Conservation (phyloP, 371 early-diverging fungal species). For the Smittium mucronatum region DNA sequence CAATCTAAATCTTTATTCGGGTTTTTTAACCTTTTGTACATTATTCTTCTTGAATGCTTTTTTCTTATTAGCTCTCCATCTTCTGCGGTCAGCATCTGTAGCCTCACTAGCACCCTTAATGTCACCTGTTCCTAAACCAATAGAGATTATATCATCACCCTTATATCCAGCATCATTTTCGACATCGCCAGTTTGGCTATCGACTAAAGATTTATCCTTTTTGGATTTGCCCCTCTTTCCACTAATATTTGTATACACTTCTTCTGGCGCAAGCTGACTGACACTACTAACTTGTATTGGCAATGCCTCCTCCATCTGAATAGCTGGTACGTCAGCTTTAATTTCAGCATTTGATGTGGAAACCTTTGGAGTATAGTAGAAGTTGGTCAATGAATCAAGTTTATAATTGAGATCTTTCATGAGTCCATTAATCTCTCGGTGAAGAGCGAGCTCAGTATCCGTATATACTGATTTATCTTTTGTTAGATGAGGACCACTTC, state of each 20-base stretch:
- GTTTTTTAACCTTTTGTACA: neutral
- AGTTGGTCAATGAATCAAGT: slow-evolving; percentile 84
- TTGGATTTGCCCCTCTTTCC: slow-evolving; percentile 20
- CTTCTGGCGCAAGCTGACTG: slow-evolving; percentile 75
- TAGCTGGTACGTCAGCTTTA: slow-evolving; percentile 69
- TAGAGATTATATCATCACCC: neutral
- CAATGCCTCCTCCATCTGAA: slow-evolving; percentile 88
- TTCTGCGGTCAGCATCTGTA: slow-evolving; percentile 13
- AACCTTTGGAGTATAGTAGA: slow-evolving; percentile 69
- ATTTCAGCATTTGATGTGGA: slow-evolving; percentile 47
- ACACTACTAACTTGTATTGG: slow-evolving; percentile 79
- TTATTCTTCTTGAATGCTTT: slow-evolving; percentile 1
- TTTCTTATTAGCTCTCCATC: slow-evolving; percentile 10
- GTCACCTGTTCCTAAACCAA: slow-evolving; percentile 10
- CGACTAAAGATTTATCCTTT: slow-evolving; percentile 6
- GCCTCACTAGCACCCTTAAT: slow-evolving; percentile 7
- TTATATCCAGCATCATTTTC: neutral
- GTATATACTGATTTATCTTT: neutral
- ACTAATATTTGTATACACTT: slow-evolving; percentile 64
- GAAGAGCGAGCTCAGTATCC: slow-evolving; percentile 35
- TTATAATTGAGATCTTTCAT: slow-evolving; percentile 60
- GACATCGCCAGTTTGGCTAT: neutral
- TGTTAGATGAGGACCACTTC: slow-evolving; percentile 13
- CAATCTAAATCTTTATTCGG: neutral
- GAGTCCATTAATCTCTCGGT: slow-evolving; percentile 61